Evolutionary conservation across 257 asterid species (phyloP).

Genomic region (Solanum clarkiae): DNA sequence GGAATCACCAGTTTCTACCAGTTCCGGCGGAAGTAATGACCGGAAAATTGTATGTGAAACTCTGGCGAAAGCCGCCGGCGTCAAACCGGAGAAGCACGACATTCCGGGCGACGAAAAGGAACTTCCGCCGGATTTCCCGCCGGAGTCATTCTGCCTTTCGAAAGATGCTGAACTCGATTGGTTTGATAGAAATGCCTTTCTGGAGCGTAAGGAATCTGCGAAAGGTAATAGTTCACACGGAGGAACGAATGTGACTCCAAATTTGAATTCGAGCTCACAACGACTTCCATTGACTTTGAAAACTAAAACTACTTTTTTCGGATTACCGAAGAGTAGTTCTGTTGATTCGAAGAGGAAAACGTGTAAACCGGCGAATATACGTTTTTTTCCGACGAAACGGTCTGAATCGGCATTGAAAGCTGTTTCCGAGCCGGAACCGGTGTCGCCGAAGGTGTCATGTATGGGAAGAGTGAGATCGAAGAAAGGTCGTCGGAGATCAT

Average conservation of each 20-base stretch:
- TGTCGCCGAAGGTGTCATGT: constrained; percentile 89
- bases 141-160: constrained; percentile 80
- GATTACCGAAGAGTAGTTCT: constrained; percentile 59
- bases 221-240: constrained; percentile 33
- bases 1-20: constrained; percentile 26
- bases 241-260: constrained; percentile 12
- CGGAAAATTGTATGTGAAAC: constrained; percentile 45
- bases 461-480: constrained; percentile 88
- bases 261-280: constrained; percentile 40
- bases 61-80: constrained; percentile 12
- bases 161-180: constrained; percentile 82
- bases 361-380: constrained; percentile 25
- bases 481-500: constrained; percentile 54
- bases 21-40: constrained; percentile 33
- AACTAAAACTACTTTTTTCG: constrained; percentile 42
- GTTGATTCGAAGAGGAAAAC: constrained; percentile 30
- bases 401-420: constrained; percentile 29
- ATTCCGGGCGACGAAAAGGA: constrained; percentile 5
- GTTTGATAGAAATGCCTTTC: constrained; percentile 69
- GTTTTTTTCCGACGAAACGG: constrained; percentile 57
- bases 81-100: neutral
- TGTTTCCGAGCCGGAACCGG: constrained; percentile 46
- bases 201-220: constrained; percentile 66
- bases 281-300: constrained; percentile 29
- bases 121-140: constrained; percentile 46